Conservation (phyloP, 1,139 yeast species). For the Arxiozyma telluris region DNA sequence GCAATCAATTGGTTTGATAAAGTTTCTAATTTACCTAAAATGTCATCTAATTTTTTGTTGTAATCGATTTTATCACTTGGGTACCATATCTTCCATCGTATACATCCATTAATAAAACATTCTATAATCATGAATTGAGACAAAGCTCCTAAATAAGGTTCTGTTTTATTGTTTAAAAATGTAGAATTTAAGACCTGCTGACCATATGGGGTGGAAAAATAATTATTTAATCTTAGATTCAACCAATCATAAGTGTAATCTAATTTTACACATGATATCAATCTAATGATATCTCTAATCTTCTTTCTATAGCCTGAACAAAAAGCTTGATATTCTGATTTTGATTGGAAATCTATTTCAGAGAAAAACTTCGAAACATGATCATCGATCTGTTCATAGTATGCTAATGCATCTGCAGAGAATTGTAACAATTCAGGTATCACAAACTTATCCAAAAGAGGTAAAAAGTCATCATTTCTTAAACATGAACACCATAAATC, state of each 20-base stretch:
- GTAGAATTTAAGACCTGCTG: conserved; percentile 49
- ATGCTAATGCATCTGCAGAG: conserved; percentile 70
- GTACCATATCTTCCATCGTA: conserved; percentile 97
- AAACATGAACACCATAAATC: conserved; percentile 93
- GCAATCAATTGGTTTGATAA: conserved; percentile 72
- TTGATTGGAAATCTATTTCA: conserved; percentile 79
- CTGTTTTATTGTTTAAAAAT: conserved; percentile 47
- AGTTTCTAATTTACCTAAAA: conserved; percentile 59
- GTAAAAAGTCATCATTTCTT: conserved; percentile 62
- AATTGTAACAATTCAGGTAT: conserved; percentile 62
- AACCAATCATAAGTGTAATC: conserved; percentile 77
- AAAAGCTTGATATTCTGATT: conserved; percentile 71
- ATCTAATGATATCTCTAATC: conserved; percentile 83
- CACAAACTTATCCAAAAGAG: conserved; percentile 36
- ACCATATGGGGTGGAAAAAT: conserved; percentile 71
- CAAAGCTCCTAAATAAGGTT: conserved; percentile 66
- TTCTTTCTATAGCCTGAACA: conserved; percentile 72
- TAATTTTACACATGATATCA: conserved; percentile 79
- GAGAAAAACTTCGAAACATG: conserved; percentile 56
- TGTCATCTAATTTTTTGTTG: conserved; percentile 44
- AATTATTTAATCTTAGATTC: conserved; percentile 59
- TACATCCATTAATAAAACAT: conserved; percentile 81
- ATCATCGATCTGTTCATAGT: conserved; percentile 62
- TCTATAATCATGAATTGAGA: conserved; percentile 84
- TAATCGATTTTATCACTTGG: conserved; percentile 45